A percentile compares a stretch with the other conserved stretches of the same genome.
Evolutionary conservation across 495 filamentous ascomycete species (phyloP).

Genomic region (Podospora fimiseda): DNA sequence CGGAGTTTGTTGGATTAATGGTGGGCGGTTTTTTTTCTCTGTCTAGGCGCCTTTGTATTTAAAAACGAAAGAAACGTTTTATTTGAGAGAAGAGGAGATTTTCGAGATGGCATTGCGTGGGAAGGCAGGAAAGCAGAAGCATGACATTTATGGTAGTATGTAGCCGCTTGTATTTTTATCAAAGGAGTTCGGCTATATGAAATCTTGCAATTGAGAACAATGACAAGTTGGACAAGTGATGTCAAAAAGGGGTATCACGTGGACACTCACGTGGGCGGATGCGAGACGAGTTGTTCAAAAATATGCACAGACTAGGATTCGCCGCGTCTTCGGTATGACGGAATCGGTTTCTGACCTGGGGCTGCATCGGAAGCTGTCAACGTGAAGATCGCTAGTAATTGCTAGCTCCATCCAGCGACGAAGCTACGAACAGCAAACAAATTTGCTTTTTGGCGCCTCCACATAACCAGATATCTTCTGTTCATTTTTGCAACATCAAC

Average conservation of each 20-base stretch:
- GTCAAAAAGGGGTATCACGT: background rate
- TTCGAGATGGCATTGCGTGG: no score
- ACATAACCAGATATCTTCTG: no score
- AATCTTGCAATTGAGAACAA: background rate
- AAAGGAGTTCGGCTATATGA: no score
- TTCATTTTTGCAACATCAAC: no score
- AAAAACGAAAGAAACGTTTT: background rate
- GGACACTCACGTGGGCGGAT: background rate
- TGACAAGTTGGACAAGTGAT: background rate
- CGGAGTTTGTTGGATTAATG: background rate
- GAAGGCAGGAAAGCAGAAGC: no score
- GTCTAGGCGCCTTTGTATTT: background rate
- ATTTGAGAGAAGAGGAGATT: no score
- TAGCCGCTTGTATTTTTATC: no score
- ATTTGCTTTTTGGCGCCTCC: no score
- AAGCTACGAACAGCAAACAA: no score
- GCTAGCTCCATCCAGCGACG: background rate
- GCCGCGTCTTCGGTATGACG: background rate
- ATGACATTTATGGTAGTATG: no score
- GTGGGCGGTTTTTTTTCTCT: background rate
- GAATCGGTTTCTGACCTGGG: constrained; percentile 4
- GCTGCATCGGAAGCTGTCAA: constrained; percentile 4
- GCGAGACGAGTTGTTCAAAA: background rate
- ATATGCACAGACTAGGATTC: constrained; percentile 2
- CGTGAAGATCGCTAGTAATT: background rate